Conservation (phyloP, 305 asterid species). For the Rubia peregrina region DNA sequence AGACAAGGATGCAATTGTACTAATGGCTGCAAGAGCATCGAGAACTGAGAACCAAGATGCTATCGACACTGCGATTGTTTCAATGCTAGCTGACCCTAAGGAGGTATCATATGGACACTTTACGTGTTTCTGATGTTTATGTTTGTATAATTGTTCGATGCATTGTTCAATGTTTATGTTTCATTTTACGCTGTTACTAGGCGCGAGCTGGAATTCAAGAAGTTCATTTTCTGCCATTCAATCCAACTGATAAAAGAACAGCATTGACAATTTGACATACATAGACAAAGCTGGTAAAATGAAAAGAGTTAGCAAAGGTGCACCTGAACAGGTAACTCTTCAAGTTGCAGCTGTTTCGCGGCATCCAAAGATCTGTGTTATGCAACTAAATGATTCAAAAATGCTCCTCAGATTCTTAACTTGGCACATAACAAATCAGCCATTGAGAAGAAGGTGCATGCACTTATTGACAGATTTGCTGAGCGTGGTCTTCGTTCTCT, state of each 20-base stretch:
- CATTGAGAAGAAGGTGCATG: slow-evolving; percentile 37
- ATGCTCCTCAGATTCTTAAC: slow-evolving; percentile 35
- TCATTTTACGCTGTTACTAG: slow-evolving; percentile 13
- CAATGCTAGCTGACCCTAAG: slow-evolving; percentile 6
- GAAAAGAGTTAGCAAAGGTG: slow-evolving; percentile 58
- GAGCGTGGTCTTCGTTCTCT: slow-evolving; percentile 54
- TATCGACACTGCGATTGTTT: slow-evolving; percentile 12
- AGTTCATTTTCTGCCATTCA: slow-evolving; percentile 51
- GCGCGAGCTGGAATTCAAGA: slow-evolving; percentile 47
- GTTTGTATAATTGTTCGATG: not conserved
- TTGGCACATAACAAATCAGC: slow-evolving; percentile 39
- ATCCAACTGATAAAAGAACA: slow-evolving; percentile 53
- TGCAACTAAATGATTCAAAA: slow-evolving; percentile 8
- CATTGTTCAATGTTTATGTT: not conserved
- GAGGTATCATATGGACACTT: not conserved
- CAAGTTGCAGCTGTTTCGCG: not conserved
- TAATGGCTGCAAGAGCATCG: slow-evolving; percentile 12
- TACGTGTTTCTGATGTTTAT: not conserved
- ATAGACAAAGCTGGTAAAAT: slow-evolving; percentile 39
- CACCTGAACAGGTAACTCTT: slow-evolving; percentile 46
- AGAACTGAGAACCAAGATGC: slow-evolving; percentile 10
- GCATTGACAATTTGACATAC: slow-evolving; percentile 50
- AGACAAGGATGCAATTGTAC: slow-evolving; percentile 7
- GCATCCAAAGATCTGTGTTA: not conserved
- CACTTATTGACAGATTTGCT: slow-evolving; percentile 42